These are phyloP conservation scores for Pelargonium australe DNA, from an alignment of 441 rosid genomes.

Conservation along the genomic window DNA sequence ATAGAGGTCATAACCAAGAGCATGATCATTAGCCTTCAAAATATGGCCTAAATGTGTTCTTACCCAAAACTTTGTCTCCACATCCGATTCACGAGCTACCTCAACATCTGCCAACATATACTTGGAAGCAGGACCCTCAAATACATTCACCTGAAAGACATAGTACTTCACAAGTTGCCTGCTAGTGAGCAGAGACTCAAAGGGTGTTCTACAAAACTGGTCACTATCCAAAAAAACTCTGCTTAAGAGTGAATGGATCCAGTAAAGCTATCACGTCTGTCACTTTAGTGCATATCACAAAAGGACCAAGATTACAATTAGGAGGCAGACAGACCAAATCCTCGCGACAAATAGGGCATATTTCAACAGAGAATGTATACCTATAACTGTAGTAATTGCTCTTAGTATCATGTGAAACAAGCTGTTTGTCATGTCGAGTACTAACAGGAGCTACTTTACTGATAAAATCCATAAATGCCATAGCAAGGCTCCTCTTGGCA, in stretches of 20 bases:
- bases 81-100: constrained; percentile 19
- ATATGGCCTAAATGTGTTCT: constrained; percentile 18
- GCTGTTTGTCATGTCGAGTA: constrained; percentile 12
- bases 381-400: constrained; percentile 17
- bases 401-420: constrained; percentile 18
- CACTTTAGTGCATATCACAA: constrained; percentile 17
- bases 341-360: constrained; percentile 16
- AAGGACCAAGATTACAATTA: constrained; percentile 9
- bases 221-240: not conserved
- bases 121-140: not conserved
- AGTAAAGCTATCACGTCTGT: constrained; percentile 16
- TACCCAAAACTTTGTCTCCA: constrained; percentile 13
- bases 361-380: constrained; percentile 17
- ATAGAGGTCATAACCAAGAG: constrained; percentile 18
- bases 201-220: not conserved
- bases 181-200: not conserved
- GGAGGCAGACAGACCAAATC: constrained; percentile 19
- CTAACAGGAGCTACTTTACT: not conserved
- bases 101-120: constrained; percentile 12
- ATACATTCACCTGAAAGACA: not conserved
- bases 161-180: constrained; percentile 1
- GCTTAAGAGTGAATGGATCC: constrained; percentile 8
- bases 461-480: not conserved
- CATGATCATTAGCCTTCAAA: constrained; percentile 16
- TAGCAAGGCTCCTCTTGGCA: not conserved